Percentiles rank a stretch among this genome's conserved stretches.
phyloP scores from a whole-genome alignment of 2,329 filamentous ascomycete species.

The Neopestalotiopsis sp. region DNA sequence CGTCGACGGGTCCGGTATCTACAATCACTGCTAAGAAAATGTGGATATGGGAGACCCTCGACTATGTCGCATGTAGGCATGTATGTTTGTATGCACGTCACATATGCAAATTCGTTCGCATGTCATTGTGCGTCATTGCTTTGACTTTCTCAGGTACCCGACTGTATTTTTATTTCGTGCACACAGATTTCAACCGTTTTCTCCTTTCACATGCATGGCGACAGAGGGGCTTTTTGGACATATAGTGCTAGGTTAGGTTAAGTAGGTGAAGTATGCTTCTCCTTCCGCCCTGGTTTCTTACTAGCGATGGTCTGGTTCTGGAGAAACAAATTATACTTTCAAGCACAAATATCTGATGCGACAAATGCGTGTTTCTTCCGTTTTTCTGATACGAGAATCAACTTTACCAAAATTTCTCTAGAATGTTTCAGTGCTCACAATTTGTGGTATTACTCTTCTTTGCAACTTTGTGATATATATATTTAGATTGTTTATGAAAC shows the following conservation, averaged over 20 bases:
- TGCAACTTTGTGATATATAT: neutral
- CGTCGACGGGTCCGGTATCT: constrained; percentile 1
- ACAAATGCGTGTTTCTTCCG: neutral
- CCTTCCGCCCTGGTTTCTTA: neutral
- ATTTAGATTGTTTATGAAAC: neutral
- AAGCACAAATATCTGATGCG: neutral
- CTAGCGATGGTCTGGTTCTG: neutral
- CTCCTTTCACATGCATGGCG: neutral
- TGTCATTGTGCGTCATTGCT: neutral
- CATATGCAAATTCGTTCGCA: neutral
- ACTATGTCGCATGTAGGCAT: neutral
- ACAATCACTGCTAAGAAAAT: neutral
- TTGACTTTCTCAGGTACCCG: too few relatives aligned
- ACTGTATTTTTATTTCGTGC: neutral
- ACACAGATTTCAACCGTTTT: neutral
- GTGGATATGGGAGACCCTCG: neutral
- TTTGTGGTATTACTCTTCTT: neutral
- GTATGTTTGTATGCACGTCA: neutral
- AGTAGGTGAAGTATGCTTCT: neutral
- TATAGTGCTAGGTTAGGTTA: neutral
- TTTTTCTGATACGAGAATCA: neutral
- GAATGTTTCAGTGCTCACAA: neutral
- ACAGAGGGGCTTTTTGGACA: neutral
- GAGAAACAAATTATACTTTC: neutral
- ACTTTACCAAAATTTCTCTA: neutral